Base-by-base conservation (phyloP, 2,329 filamentous ascomycete genomes). In the Pseudopithomyces chartarum region DNA sequence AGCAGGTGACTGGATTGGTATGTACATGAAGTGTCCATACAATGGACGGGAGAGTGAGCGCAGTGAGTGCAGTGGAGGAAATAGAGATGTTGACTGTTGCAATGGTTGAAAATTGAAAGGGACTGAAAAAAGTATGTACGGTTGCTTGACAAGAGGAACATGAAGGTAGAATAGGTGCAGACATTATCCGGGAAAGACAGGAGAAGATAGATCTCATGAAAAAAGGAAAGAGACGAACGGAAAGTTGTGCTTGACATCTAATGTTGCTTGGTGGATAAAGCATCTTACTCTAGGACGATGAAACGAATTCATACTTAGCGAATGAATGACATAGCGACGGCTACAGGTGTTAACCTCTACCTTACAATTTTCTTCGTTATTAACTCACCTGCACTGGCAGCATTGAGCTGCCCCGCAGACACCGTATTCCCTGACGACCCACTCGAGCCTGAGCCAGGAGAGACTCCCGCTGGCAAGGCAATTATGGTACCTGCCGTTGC, bases 401-500 rank as follows among this genome's bases (percentile, higher is more conserved):
- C 39, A 29, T 53, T 45, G 13, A 29, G n/a, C 26, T 45, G 40
- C 8, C 13, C 20, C 33, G 36, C 50, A 17, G 39, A 36, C 2
- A 45, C 44, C 13, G 17, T 15, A 20, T 50, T 40, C 6, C 47
- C 38, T 2, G 47, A 26, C 36, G 36, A 33, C 6, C 11, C 39
- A 50, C 33, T 20, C 8, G 17, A 26, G 44, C 32, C 36, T n/a
- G 45, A 23, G 10, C 26, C 52, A 2, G 43, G n/a, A 6, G 12
- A 12, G 15, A 11, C 4, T 19, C 13, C 26, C 5, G 8, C 12
- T 38, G 36, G 17, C 20, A 50, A 11, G 26, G 44, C 11, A 19
- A 57, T 50, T 11, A 50, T 23, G 12, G 33, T 12, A 10, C 55
- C 55, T 8, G 50, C 55, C 7, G 59, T 49, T 7, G 52, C 54